Evolutionary conservation across 306 rosid species (phyloP), one percentile per base, ranked within the genome.

Genomic region (Macrotyloma uniflorum): DNA sequence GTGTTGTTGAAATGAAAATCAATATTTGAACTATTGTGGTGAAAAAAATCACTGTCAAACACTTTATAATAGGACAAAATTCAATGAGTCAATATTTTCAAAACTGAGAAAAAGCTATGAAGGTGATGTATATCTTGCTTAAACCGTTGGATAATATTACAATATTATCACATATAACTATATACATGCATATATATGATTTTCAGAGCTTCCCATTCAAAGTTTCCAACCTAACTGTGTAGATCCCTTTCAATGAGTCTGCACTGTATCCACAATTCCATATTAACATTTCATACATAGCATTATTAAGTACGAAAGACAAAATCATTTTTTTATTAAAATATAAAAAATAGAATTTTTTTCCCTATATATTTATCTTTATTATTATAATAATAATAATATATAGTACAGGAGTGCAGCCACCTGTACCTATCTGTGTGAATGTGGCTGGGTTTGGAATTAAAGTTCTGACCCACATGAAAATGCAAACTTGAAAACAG

Each of bases 21-120:
- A 59, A 42, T 7, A 26, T 45, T 78, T 58, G 64, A 32, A 51
- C 46, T 53, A 49, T 78, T 83, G 38, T 78, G 79, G 42, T 79
- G 71, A 42, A 79, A 38, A 26, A 42, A 81, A 83, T 89, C 93
- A 83, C 85, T 66, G 1, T 86, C 88, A 65, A 64, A 74, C 83
- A 57, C 86, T 75, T 85, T 83, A 68, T 67, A 81, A 81, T 72
- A 73, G 72, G 89, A 83, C 86, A 82, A 67, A 15, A 28, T 47
- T 74, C 57, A 58, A 36, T 59, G 18, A 43, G 83, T 91, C 87
- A 59, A 70, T 83, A 75, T 85, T 76, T 77, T 71, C 49, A 8
- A 77, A 90, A 88, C 68, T 69, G 8, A 63, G 11, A 62, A 61
- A 88, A 61, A 88, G 71, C 7, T 74, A n/a, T 51, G 83, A 85